phyloP scores from a whole-genome alignment of 2,329 filamentous ascomycete genomes.

The Fusarium sp. region DNA sequence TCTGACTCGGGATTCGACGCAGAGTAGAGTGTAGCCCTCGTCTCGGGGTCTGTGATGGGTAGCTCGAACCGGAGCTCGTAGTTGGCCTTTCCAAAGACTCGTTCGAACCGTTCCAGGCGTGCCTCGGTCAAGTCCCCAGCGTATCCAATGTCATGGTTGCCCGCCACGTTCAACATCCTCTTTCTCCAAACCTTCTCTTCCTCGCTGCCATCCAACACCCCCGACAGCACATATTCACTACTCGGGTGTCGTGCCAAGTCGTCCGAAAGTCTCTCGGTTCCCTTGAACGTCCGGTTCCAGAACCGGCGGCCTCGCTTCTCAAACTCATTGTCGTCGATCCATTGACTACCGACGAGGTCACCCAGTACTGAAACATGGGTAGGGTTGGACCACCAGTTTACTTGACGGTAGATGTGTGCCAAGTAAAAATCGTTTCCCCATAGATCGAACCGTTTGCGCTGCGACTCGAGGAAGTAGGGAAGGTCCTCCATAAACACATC shows the following conservation, averaged over 20 bases:
- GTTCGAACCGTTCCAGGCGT: slow-evolving; percentile 82
- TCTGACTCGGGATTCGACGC: slow-evolving; percentile 56
- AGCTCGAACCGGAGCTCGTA: slow-evolving; percentile 84
- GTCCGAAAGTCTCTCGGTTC: slow-evolving; percentile 69
- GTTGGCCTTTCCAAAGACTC: slow-evolving; percentile 84
- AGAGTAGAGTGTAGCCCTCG: slow-evolving; percentile 55
- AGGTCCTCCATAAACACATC: slow-evolving; percentile 74
- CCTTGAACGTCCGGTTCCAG: slow-evolving; percentile 82
- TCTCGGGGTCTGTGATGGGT: slow-evolving; percentile 53
- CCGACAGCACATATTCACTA: slow-evolving; percentile 60
- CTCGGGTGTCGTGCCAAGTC: slow-evolving; percentile 60
- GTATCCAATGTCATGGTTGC: slow-evolving; percentile 97
- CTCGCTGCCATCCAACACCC: slow-evolving; percentile 56
- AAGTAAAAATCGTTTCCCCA: slow-evolving; percentile 96
- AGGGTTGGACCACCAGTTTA: slow-evolving; percentile 84
- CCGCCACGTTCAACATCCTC: slow-evolving; percentile 86
- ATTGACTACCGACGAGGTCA: slow-evolving; percentile 93
- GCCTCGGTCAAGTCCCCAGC: slow-evolving; percentile 86
- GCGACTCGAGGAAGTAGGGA: slow-evolving; percentile 69
- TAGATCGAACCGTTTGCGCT: slow-evolving; percentile 84
- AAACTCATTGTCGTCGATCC: slow-evolving; percentile 90
- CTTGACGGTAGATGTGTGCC: slow-evolving; percentile 85
- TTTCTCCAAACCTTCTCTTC: slow-evolving; percentile 70
- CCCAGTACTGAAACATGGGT: slow-evolving; percentile 91
- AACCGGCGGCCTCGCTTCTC: slow-evolving; percentile 74